Evolutionary conservation across 2,329 filamentous ascomycete genomes (phyloP), one percentile per base, ranked within the genome.

Genomic region (Xylaria sp.): DNA sequence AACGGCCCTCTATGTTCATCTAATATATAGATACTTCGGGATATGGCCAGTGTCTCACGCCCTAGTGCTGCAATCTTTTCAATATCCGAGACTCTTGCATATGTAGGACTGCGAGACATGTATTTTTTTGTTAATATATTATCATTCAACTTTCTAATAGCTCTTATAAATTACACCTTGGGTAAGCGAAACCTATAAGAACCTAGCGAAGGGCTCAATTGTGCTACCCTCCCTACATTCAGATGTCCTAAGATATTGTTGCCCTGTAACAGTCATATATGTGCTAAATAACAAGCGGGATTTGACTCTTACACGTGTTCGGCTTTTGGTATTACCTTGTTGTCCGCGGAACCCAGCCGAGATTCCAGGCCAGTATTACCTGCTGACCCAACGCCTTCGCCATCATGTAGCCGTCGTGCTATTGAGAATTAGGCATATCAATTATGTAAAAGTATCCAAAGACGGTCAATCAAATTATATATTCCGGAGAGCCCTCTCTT

Each of bases 121-220:
- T 40, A 42, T 28, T 0, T 51, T 42, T 13, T 23, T 36, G 61
- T 48, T 59, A 46, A 54, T 44, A 48, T 44, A 4, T 7, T 3
- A 62, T 26, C 23, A 23, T 23, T 26, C 2, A 38, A 17, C 3
- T 20, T 54, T 54, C 48, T 5, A 33, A 33, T 10, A 42, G 23
- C 7, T 23, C 13, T 38, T 20, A 20, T 42, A 9, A 17, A 15
- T 48, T 13, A 42, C 31, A 17, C 42, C 61, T 58, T 58, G 13
- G 36, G 11, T 68, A 53, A 48, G 44, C 53, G 59, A 63, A 48
- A 44, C 20, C 28, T 28, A 31, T 48, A 23, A 36, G 44, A 33
- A 13, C 53, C 53, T 20, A 33, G 36, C 28, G 23, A 6, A 58
- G 36, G 23, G 13, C 20, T 6, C 23, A 11, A 36, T 26, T 40